Conservation (phyloP, 805 yeast genomes). For the Candida glaebosa region DNA sequence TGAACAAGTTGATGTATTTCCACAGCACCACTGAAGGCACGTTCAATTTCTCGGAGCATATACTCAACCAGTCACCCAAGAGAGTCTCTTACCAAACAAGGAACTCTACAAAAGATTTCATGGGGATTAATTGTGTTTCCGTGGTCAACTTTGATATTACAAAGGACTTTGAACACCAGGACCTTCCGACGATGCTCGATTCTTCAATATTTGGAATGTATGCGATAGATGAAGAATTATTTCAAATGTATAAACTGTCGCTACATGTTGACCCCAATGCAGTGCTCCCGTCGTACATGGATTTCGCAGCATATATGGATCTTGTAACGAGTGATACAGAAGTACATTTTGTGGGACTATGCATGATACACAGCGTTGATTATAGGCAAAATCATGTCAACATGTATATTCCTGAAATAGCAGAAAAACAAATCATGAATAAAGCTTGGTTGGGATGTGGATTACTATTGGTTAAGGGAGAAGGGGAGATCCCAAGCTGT, state of each 20-base stretch:
- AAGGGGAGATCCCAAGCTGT: conserved; percentile 61
- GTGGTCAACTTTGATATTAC: conserved; percentile 19
- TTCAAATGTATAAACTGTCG: conserved; percentile 19
- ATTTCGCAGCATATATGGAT: conserved; percentile 9
- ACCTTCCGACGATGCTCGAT: conserved; percentile 32
- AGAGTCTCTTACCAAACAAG: conserved; percentile 23
- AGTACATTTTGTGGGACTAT: conserved; percentile 45
- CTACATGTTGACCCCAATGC: conserved; percentile 9
- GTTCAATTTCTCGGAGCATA: conserved; percentile 22
- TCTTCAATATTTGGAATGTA: conserved; percentile 40
- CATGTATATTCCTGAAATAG: conserved; percentile 49
- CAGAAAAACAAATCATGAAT: conserved; percentile 7
- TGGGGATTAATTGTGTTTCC: conserved; percentile 25
- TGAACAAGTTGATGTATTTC: conserved; percentile 51
- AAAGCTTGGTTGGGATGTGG: conserved; percentile 20
- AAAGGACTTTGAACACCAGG: conserved; percentile 18
- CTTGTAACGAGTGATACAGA: conserved; percentile 4
- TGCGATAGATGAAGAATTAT: conserved; percentile 21
- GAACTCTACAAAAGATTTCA: conserved; percentile 7
- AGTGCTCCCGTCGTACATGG: conserved; percentile 17
- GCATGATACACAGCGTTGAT: conserved; percentile 66
- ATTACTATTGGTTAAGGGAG: conserved; percentile 55
- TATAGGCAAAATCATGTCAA: conserved; percentile 37
- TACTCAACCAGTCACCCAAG: conserved; percentile 22
- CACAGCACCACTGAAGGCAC: conserved; percentile 32